Evolutionary conservation across 2,329 filamentous ascomycete genomes (phyloP).

Genomic region (Alternaria gaisen): DNA sequence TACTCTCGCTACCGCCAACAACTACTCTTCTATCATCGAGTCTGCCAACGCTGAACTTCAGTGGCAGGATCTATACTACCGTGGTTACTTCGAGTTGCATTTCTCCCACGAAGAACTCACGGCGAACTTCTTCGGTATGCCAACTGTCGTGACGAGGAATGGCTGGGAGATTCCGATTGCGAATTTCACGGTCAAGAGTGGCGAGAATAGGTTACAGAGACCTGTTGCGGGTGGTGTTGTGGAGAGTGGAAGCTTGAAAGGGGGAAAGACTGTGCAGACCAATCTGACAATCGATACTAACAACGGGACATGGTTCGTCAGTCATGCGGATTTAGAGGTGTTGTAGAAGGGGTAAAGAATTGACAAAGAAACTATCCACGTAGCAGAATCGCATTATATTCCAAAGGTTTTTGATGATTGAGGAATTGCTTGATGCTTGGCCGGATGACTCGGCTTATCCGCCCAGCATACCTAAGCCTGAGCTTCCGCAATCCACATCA

Average conservation of each 20-base stretch:
- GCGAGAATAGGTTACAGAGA: constrained; percentile 66
- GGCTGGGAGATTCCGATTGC: constrained; percentile 71
- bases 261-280: constrained; percentile 49
- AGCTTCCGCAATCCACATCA: background rate
- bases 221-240: constrained; percentile 60
- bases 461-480: background rate
- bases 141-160: constrained; percentile 67
- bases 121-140: constrained; percentile 72
- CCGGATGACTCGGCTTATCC: background rate
- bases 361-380: background rate
- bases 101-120: constrained; percentile 62
- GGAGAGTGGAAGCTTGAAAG: constrained; percentile 66
- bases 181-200: constrained; percentile 72
- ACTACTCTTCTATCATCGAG: constrained; percentile 43
- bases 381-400: background rate
- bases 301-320: constrained; percentile 49
- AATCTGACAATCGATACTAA: constrained; percentile 47
- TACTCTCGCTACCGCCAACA: constrained; percentile 61
- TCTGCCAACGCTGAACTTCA: constrained; percentile 70
- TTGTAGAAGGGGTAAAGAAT: constrained; percentile 19
- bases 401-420: background rate
- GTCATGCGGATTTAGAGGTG: constrained; percentile 35
- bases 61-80: constrained; percentile 78
- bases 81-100: constrained; percentile 75
- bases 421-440: background rate